A percentile compares a stretch with the other conserved stretches of the same genome.
Conservation (phyloP, 129 eudicot genomes). For the Deinandra increscens region DNA sequence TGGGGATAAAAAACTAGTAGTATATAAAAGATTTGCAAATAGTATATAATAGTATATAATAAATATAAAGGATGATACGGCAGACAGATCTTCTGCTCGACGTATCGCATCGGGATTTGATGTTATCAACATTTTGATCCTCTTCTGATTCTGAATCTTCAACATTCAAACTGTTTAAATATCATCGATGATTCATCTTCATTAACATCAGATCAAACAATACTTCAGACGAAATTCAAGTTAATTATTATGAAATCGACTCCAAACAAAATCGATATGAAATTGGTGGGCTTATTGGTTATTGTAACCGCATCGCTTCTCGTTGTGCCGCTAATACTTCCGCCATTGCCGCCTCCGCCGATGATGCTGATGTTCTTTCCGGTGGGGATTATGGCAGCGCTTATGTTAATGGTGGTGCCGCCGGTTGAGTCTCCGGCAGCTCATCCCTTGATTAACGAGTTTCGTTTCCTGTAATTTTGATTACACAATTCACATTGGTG, state of each 20-base stretch:
- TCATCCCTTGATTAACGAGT: conserved; percentile 3
- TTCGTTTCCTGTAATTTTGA: no score
- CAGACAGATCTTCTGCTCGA: conserved; percentile 37
- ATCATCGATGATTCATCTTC: neutral
- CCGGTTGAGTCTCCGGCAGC: conserved; percentile 30
- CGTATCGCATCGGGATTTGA: conserved; percentile 43
- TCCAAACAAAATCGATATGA: conserved; percentile 14
- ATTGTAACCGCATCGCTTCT: conserved; percentile 43
- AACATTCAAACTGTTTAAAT: conserved; percentile 18
- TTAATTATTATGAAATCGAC: conserved; percentile 11
- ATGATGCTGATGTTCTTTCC: conserved; percentile 59
- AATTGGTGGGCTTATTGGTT: conserved; percentile 32
- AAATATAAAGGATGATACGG: conserved; percentile 21
- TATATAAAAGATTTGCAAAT: conserved; percentile 11
- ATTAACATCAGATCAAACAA: conserved; percentile 3
- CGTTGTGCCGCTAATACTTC: conserved; percentile 52
- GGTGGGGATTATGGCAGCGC: conserved; percentile 55
- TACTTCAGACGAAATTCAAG: neutral
- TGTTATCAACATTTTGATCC: conserved; percentile 38
- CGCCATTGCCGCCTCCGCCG: conserved; percentile 65
- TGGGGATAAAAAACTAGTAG: no score
- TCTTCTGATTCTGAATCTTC: conserved; percentile 30
- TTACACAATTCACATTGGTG: no score
- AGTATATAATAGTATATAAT: neutral
- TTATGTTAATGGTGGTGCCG: conserved; percentile 47